Conservation (phyloP, 2,329 filamentous ascomycete species). For the Aspergillus sp. region DNA sequence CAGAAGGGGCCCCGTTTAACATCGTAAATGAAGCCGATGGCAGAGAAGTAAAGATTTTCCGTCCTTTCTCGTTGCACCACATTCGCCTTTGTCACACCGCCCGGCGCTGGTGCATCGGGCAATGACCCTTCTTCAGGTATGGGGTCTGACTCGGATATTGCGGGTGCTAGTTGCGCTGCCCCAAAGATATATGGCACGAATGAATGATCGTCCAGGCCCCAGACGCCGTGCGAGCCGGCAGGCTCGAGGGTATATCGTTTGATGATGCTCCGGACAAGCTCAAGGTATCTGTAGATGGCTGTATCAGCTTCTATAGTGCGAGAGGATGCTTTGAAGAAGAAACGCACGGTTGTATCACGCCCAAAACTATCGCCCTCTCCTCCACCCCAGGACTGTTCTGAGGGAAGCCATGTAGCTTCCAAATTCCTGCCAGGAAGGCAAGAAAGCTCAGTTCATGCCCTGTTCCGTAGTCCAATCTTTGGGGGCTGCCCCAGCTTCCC, state of each 20-base stretch:
- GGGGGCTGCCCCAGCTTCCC: conserved; percentile 82
- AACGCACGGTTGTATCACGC: conserved; percentile 77
- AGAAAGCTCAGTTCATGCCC: conserved; percentile 95
- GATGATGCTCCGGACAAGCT: conserved; percentile 78
- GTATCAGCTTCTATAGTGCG: neutral
- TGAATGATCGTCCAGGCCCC: conserved; percentile 96
- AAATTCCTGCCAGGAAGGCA: conserved; percentile 84
- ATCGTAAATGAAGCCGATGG: conserved; percentile 94
- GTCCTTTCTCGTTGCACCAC: conserved; percentile 65
- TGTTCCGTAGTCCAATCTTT: conserved; percentile 91
- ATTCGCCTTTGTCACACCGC: conserved; percentile 64
- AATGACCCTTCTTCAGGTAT: conserved; percentile 80
- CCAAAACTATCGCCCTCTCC: conserved; percentile 78
- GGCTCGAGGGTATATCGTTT: conserved; percentile 90
- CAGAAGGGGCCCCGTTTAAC: conserved; percentile 97
- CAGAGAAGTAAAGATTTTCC: conserved; percentile 87
- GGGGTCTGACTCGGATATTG: conserved; percentile 62
- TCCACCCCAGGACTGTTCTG: conserved; percentile 54
- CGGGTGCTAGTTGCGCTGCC: conserved; percentile 81
- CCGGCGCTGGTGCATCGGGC: conserved; percentile 67
- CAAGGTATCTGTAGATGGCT: conserved; percentile 62
- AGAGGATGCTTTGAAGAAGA: too few species aligned
- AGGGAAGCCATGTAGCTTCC: conserved; percentile 82
- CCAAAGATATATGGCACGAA: conserved; percentile 95
- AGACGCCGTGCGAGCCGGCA: conserved; percentile 93